phyloP scores from a whole-genome alignment of 352 stramenopile genomes.

The Phytophthora rubi region DNA sequence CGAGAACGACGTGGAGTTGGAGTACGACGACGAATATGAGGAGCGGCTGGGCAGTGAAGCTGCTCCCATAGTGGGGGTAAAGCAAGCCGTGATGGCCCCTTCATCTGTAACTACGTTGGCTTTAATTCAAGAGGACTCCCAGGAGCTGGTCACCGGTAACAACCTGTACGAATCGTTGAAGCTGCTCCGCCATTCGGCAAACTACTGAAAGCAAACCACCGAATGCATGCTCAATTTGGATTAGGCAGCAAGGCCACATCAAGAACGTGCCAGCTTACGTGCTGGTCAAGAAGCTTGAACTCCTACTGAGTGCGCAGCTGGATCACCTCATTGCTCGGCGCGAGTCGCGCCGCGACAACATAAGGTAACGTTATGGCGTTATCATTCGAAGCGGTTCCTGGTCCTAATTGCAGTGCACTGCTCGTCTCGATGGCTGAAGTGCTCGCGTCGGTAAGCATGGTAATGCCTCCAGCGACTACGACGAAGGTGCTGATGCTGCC shows the following conservation, averaged over 20 bases:
- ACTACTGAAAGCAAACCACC: not conserved
- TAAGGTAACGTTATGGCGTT: not conserved
- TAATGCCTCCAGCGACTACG: not conserved
- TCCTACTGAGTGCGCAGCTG: not conserved
- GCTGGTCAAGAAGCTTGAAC: not conserved
- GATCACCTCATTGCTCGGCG: not conserved
- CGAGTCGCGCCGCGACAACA: no score
- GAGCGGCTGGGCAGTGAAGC: not conserved
- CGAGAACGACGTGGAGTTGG: constrained; percentile 13
- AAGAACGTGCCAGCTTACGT: not conserved
- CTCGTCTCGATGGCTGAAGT: not conserved
- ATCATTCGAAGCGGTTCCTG: not conserved
- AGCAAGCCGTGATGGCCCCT: not conserved
- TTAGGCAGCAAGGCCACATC: not conserved
- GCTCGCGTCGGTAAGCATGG: not conserved
- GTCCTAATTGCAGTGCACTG: not conserved
- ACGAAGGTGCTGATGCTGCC: not conserved
- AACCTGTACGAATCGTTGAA: not conserved
- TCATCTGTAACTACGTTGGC: not conserved
- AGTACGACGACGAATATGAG: not conserved
- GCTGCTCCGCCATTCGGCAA: not conserved
- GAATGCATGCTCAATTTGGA: not conserved
- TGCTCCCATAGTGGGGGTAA: not conserved
- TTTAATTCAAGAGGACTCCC: not conserved
- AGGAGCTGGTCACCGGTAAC: not conserved